Conservation (phyloP, 1,284 basidiomycete species). For the Heterobasidion annosum region DNA sequence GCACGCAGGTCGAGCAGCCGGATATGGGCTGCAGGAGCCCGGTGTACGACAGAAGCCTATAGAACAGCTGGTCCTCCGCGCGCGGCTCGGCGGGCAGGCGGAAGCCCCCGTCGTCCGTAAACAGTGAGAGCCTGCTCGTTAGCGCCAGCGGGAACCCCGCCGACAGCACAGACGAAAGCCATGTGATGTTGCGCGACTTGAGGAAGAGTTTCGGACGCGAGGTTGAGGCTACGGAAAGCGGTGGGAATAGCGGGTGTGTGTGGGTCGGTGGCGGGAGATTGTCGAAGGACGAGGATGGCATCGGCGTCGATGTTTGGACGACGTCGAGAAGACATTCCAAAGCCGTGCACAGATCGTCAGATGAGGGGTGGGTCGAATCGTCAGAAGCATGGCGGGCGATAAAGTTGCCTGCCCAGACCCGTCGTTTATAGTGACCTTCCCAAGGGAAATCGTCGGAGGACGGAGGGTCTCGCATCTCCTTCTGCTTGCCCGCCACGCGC, state of each 20-base stretch:
- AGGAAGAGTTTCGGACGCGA: neutral
- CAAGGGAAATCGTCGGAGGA: slow-evolving; percentile 14
- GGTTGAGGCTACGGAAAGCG: slow-evolving; percentile 12
- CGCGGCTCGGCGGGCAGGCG: slow-evolving; percentile 7
- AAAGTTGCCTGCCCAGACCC: slow-evolving; percentile 16
- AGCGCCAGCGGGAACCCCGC: slow-evolving; percentile 15
- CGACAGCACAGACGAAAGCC: slow-evolving; percentile 15
- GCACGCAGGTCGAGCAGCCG: neutral
- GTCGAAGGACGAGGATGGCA: slow-evolving; percentile 17
- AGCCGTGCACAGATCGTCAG: slow-evolving; percentile 8
- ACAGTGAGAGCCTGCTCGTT: slow-evolving; percentile 12
- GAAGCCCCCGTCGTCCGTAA: slow-evolving; percentile 16
- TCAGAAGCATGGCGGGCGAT: slow-evolving; percentile 11
- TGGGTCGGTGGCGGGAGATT: slow-evolving; percentile 5
- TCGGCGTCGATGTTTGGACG: slow-evolving; percentile 20
- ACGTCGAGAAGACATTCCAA: slow-evolving; percentile 21
- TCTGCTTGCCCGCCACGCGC: neutral
- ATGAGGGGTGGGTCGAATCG: slow-evolving; percentile 9
- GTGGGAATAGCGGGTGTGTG: slow-evolving; percentile 15
- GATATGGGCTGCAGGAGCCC: slow-evolving; percentile 19
- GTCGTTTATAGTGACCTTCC: slow-evolving; percentile 15
- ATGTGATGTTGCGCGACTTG: slow-evolving; percentile 17
- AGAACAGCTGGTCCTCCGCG: slow-evolving; percentile 19
- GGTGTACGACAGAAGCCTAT: slow-evolving; percentile 27
- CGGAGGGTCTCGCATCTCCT: slow-evolving; percentile 1